These are phyloP conservation scores for Backusella tarrabulga DNA, from an alignment of 192 early-diverging fungal species.

Conservation along the genomic window DNA sequence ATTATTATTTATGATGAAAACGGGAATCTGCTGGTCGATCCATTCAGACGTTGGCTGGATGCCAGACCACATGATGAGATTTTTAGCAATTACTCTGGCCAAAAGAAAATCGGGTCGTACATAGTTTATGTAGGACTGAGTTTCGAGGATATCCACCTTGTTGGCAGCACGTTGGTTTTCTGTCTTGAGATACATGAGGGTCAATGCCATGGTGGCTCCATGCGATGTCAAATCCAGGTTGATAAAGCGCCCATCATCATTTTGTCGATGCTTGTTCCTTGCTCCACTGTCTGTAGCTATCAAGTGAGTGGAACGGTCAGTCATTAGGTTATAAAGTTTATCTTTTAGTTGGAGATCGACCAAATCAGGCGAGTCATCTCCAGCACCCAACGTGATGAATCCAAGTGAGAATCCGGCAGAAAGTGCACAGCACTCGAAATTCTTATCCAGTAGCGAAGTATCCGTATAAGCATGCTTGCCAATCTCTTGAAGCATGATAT, in stretches of 20 bases:
- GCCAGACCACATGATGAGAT: slow-evolving; percentile 70
- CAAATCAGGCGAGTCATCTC: slow-evolving; percentile 45
- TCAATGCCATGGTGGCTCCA: slow-evolving; percentile 80
- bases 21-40: slow-evolving; percentile 63
- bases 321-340: slow-evolving; percentile 49
- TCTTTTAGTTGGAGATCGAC: slow-evolving; percentile 60
- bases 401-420: slow-evolving; percentile 84
- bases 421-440: slow-evolving; percentile 68
- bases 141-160: slow-evolving; percentile 60
- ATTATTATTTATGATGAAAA: slow-evolving; percentile 43
- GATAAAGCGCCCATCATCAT: slow-evolving; percentile 14
- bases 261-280: neutral
- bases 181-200: slow-evolving; percentile 81
- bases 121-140: slow-evolving; percentile 58
- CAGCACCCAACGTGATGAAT: slow-evolving; percentile 72
- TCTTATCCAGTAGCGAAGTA: slow-evolving; percentile 22
- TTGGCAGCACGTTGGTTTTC: slow-evolving; percentile 65
- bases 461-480: slow-evolving; percentile 21
- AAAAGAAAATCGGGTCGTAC: slow-evolving; percentile 72
- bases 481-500: slow-evolving; percentile 76
- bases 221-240: slow-evolving; percentile 54
- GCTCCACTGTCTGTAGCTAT: neutral
- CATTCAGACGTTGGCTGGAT: slow-evolving; percentile 54
- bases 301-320: neutral
- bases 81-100: slow-evolving; percentile 63